These are phyloP conservation scores for Vitis labrusca DNA, from an alignment of 164 flowering plant genomes.

Conservation along the genomic window DNA sequence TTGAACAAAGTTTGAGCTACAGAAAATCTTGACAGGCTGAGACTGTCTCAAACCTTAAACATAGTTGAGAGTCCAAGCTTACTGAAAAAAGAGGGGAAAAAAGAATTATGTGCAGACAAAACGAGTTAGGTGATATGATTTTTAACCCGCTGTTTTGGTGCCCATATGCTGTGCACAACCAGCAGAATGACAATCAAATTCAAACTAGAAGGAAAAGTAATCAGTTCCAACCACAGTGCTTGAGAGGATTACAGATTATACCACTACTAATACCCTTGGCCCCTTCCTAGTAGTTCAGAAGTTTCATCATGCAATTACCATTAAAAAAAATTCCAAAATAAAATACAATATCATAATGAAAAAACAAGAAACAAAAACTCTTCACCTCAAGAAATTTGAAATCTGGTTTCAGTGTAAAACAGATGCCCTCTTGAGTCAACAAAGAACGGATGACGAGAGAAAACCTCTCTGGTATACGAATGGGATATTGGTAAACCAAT, in stretches of 20 bases:
- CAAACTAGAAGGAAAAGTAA: too few species aligned
- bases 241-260: too few species aligned
- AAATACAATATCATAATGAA: neutral
- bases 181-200: too few species aligned
- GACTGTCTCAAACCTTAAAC: too few species aligned
- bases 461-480: constrained; percentile 97
- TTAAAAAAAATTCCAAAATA: neutral
- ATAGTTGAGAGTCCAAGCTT: too few species aligned
- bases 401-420: constrained; percentile 85
- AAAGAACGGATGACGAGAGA: constrained; percentile 97
- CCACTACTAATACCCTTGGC: neutral
- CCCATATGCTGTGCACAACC: too few species aligned
- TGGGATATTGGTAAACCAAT: constrained; percentile 92
- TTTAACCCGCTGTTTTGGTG: too few species aligned
- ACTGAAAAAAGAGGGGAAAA: too few species aligned
- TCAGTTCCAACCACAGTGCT: neutral
- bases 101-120: too few species aligned
- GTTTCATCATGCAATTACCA: neutral
- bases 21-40: too few species aligned
- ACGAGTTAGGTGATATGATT: too few species aligned
- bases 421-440: constrained; percentile 97
- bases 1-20: too few species aligned
- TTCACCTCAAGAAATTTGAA: constrained; percentile 98
- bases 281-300: neutral
- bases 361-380: neutral